phyloP scores from a whole-genome alignment of 1,139 yeast species.

The Hansenula anomala region DNA sequence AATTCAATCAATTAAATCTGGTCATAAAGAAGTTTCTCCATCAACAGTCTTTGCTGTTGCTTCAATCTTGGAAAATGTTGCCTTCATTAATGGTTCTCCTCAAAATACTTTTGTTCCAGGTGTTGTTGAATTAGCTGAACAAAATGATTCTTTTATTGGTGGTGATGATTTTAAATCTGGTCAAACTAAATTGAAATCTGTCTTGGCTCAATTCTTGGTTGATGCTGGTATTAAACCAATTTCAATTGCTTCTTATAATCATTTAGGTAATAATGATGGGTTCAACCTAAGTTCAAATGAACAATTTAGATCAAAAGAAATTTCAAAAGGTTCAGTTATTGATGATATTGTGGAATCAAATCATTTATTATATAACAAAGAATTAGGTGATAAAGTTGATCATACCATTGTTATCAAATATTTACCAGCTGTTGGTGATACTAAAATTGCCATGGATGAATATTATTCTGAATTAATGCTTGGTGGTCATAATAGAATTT shows the following conservation, averaged over 20 bases:
- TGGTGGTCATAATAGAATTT: slow-evolving; percentile 94
- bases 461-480: slow-evolving; percentile 95
- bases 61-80: slow-evolving; percentile 77
- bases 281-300: slow-evolving; percentile 85
- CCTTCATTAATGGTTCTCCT: slow-evolving; percentile 95
- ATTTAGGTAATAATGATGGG: slow-evolving; percentile 95
- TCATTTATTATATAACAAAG: slow-evolving; percentile 77
- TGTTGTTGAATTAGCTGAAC: slow-evolving; percentile 83
- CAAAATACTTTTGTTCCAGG: slow-evolving; percentile 98
- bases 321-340: slow-evolving; percentile 87
- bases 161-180: slow-evolving; percentile 98
- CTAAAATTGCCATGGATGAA: slow-evolving; percentile 98
- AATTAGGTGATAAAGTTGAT: slow-evolving; percentile 74
- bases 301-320: slow-evolving; percentile 95
- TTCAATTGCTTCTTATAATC: slow-evolving; percentile 93
- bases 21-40: slow-evolving; percentile 84
- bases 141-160: slow-evolving; percentile 73
- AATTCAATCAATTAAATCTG: slow-evolving; percentile 65
- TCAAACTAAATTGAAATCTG: slow-evolving; percentile 93
- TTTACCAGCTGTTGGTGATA: slow-evolving; percentile 90
- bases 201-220: slow-evolving; percentile 89
- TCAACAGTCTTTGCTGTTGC: slow-evolving; percentile 93
- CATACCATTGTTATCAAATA: slow-evolving; percentile 96
- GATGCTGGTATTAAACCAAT: slow-evolving; percentile 97
- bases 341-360: slow-evolving; percentile 93